Percentiles rank a stretch among this genome's conserved stretches.
Conservation (phyloP, 208 protist species). For the Angomonas ambiguus region DNA sequence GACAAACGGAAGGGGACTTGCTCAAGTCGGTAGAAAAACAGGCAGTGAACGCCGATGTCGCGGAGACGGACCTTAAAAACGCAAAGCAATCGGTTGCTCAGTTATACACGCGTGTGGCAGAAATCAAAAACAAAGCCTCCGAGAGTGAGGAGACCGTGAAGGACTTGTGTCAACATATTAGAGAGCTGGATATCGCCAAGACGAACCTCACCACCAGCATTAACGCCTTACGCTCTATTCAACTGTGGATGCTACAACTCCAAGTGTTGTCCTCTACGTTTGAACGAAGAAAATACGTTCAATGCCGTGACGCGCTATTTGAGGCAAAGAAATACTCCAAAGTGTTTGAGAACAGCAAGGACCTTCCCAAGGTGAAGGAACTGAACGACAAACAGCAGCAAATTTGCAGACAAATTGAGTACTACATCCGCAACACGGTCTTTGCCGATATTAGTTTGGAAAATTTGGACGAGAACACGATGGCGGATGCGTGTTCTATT, state of each 20-base stretch:
- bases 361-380: conserved; percentile 87
- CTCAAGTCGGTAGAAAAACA: conserved; percentile 89
- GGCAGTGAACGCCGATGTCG: conserved; percentile 44
- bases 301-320: conserved; percentile 78
- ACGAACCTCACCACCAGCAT: conserved; percentile 91
- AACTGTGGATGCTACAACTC: conserved; percentile 90
- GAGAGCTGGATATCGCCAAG: conserved; percentile 93
- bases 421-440: conserved; percentile 79
- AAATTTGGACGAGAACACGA: conserved; percentile 59
- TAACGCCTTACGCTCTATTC: conserved; percentile 88
- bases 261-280: conserved; percentile 81
- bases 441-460: conserved; percentile 74
- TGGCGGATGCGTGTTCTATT: conserved; percentile 84
- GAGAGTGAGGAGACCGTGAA: conserved; percentile 93
- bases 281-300: conserved; percentile 67
- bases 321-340: conserved; percentile 79
- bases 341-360: conserved; percentile 73
- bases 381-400: conserved; percentile 79
- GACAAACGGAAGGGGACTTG: conserved; percentile 86
- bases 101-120: conserved; percentile 83
- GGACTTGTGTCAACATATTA: conserved; percentile 93
- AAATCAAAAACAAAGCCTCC: conserved; percentile 89
- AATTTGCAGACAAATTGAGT: conserved; percentile 72
- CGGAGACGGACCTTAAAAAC: conserved; percentile 80
- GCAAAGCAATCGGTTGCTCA: conserved; percentile 82